These are phyloP conservation scores for Lodderomyces parapsilosis DNA, from an alignment of 1,139 yeast species.

Conservation along the genomic window DNA sequence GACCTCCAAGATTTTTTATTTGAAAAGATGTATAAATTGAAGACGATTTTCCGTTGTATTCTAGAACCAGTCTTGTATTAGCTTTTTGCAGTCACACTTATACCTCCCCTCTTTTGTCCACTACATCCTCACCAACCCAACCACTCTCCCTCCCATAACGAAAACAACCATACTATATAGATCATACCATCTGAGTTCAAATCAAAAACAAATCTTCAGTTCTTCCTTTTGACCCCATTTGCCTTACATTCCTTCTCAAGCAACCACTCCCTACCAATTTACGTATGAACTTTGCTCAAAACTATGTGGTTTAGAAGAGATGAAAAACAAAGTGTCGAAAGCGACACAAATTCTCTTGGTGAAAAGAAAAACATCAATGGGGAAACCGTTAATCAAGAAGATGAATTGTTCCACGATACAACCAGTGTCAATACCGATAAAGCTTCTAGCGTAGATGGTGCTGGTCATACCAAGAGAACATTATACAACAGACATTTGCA, in stretches of 20 bases:
- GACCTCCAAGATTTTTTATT: too few relatives aligned
- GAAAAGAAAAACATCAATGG: not conserved
- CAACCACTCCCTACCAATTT: too few relatives aligned
- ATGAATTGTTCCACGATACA: not conserved
- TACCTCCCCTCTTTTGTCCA: too few relatives aligned
- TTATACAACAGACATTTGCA: slow-evolving; percentile 55
- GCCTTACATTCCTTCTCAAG: not conserved
- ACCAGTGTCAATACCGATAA: not conserved
- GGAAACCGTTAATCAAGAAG: not conserved
- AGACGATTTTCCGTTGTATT: too few relatives aligned
- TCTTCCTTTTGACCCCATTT: not conserved
- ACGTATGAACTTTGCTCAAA: not conserved
- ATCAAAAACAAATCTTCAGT: too few relatives aligned
- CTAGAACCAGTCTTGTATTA: too few relatives aligned
- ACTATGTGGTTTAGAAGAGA: not conserved
- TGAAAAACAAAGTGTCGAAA: not conserved
- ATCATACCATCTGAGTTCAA: too few relatives aligned
- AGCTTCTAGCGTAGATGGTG: slow-evolving; percentile 1
- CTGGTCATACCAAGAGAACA: slow-evolving; percentile 7
- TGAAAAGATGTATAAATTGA: too few relatives aligned
- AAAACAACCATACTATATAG: too few relatives aligned
- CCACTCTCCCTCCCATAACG: too few relatives aligned
- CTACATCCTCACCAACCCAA: too few relatives aligned
- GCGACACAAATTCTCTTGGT: not conserved
- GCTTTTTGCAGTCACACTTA: too few relatives aligned